phyloP scores from a whole-genome alignment of 495 filamentous ascomycete species.

The Penicillium longicatenatum region DNA sequence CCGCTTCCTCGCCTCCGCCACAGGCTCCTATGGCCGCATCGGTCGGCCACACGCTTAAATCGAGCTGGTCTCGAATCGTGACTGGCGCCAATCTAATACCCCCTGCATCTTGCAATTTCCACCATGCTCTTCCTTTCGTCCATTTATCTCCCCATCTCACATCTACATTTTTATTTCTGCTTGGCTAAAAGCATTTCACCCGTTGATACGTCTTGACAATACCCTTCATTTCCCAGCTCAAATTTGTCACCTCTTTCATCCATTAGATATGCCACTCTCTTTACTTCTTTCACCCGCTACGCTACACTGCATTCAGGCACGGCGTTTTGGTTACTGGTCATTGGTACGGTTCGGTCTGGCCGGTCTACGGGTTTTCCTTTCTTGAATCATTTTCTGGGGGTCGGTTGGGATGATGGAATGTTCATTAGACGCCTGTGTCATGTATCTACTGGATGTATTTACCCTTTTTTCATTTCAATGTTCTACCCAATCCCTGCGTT shows the following conservation, averaged over 20 bases:
- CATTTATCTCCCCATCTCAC: conserved; percentile 1
- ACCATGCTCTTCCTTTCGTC: not conserved
- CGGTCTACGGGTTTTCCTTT: conserved; percentile 1
- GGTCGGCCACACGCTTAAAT: conserved; percentile 34
- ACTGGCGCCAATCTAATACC: not conserved
- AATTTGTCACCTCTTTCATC: not conserved
- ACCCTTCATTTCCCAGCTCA: not conserved
- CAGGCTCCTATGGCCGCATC: conserved; percentile 44
- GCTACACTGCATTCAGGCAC: not conserved
- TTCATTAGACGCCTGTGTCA: conserved; percentile 10
- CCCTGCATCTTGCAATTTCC: conserved; percentile 2
- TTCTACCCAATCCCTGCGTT: not conserved
- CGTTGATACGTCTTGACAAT: not conserved
- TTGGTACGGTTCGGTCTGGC: not conserved
- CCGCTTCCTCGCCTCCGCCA: conserved; percentile 46
- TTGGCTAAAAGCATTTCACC: conserved; percentile 4
- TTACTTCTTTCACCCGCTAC: not conserved
- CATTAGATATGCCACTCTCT: not conserved
- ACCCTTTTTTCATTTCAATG: conserved; percentile 1
- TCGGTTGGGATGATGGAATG: conserved; percentile 5
- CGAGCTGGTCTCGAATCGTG: conserved; percentile 28
- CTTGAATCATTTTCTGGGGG: not conserved
- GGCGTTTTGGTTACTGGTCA: conserved; percentile 1
- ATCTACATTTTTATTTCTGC: conserved; percentile 2
- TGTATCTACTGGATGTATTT: conserved; percentile 19